These are phyloP conservation scores for Diaporthe sp. DNA, from an alignment of 2,329 filamentous ascomycete genomes.

Conservation along the genomic window DNA sequence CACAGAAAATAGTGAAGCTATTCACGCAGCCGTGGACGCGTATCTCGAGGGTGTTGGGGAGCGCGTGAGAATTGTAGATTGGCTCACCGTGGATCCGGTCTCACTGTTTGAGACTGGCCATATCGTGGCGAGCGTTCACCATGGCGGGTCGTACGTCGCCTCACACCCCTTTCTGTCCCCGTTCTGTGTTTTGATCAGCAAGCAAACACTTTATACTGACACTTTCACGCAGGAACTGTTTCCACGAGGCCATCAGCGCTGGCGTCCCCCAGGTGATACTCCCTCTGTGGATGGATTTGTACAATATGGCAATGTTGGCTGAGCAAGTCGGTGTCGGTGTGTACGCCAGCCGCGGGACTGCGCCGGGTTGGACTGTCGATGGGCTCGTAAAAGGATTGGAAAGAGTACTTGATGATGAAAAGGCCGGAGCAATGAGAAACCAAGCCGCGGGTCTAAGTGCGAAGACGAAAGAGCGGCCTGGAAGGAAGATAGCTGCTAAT, in stretches of 20 bases:
- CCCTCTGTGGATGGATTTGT: slow-evolving; percentile 61
- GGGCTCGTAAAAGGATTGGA: background rate
- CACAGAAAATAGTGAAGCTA: slow-evolving; percentile 40
- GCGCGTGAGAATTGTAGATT: slow-evolving; percentile 46
- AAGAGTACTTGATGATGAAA: background rate
- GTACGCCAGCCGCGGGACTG: slow-evolving; percentile 53
- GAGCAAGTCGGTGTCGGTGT: slow-evolving; percentile 60
- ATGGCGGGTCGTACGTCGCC: slow-evolving; percentile 54
- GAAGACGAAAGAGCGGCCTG: background rate
- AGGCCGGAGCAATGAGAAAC: background rate
- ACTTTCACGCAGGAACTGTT: background rate
- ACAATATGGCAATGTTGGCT: slow-evolving; percentile 58
- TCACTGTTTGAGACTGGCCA: slow-evolving; percentile 54
- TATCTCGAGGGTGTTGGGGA: slow-evolving; percentile 43
- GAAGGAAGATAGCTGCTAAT: background rate
- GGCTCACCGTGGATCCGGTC: slow-evolving; percentile 51
- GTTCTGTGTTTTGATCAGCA: background rate
- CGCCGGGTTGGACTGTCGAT: slow-evolving; percentile 48
- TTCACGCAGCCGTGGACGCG: slow-evolving; percentile 36
- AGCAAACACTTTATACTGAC: background rate
- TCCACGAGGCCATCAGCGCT: slow-evolving; percentile 55
- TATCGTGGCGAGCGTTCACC: slow-evolving; percentile 54
- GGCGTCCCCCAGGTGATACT: slow-evolving; percentile 62
- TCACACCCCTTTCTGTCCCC: background rate
- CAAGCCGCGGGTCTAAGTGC: background rate